Conservation (phyloP, 192 early-diverging fungal genomes). For the Backusella sp. region DNA sequence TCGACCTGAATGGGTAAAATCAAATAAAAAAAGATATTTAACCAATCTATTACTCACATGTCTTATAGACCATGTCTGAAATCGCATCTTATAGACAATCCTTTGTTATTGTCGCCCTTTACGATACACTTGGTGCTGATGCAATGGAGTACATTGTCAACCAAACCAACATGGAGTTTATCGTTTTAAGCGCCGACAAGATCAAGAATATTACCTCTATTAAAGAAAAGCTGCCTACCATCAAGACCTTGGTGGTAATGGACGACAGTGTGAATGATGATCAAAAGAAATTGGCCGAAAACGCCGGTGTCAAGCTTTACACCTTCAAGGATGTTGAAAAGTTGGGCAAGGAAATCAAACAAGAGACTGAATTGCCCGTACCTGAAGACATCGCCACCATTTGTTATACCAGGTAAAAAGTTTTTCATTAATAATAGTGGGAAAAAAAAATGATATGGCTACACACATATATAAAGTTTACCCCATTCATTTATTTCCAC, state of each 20-base stretch:
- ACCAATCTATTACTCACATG: not conserved
- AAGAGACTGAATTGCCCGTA: constrained; percentile 49
- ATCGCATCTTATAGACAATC: constrained; percentile 62
- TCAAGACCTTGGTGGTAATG: constrained; percentile 58
- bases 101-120: constrained; percentile 79
- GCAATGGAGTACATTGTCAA: constrained; percentile 78
- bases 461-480: not conserved
- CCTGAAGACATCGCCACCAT: constrained; percentile 80
- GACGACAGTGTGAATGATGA: constrained; percentile 41
- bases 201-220: constrained; percentile 48
- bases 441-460: not conserved
- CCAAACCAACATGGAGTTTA: constrained; percentile 70
- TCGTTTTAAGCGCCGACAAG: constrained; percentile 66
- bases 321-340: constrained; percentile 64
- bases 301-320: constrained; percentile 31
- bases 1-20: constrained; percentile 81
- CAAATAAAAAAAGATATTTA: not conserved
- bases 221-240: constrained; percentile 34
- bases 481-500: not conserved
- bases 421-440: not conserved
- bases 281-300: constrained; percentile 32
- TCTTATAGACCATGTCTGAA: constrained; percentile 58
- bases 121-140: constrained; percentile 81
- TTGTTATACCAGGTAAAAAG: constrained; percentile 71
- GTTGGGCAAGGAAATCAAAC: constrained; percentile 44